Percentiles rank a stretch among this genome's conserved stretches.
These are phyloP conservation scores for Pseudopediastrum boryanum DNA, from an alignment of 139 green algal species.

Conservation along the genomic window DNA sequence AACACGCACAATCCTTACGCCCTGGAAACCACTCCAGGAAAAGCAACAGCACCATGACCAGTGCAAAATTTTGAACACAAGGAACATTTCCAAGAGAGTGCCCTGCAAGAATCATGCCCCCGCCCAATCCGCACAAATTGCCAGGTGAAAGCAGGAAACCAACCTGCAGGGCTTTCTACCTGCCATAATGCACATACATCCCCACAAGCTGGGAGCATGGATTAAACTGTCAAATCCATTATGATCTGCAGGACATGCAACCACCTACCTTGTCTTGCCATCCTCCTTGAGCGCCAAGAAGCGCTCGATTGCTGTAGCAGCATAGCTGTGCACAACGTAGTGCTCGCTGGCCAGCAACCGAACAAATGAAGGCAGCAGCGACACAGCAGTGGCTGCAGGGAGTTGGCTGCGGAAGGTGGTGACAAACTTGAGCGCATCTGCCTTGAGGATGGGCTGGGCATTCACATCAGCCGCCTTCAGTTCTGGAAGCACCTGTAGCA, in stretches of 20 bases:
- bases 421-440: slow-evolving; percentile 96
- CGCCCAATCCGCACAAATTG: too few relatives aligned
- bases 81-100: too few relatives aligned
- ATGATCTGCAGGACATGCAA: background rate
- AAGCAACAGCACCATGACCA: too few relatives aligned
- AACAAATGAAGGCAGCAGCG: slow-evolving; percentile 64
- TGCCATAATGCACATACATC: too few relatives aligned
- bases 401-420: slow-evolving; percentile 90
- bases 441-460: slow-evolving; percentile 85
- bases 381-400: slow-evolving; percentile 59
- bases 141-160: too few relatives aligned
- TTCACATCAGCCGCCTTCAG: slow-evolving; percentile 69
- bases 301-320: slow-evolving; percentile 88
- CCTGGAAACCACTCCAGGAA: too few relatives aligned
- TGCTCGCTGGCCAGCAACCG: slow-evolving; percentile 64
- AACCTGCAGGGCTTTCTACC: too few relatives aligned
- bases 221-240: too few relatives aligned
- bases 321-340: slow-evolving; percentile 98
- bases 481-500: slow-evolving; percentile 78
- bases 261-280: slow-evolving; percentile 26
- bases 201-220: too few relatives aligned
- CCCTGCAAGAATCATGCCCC: too few relatives aligned
- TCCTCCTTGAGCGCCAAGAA: slow-evolving; percentile 76
- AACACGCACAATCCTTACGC: too few relatives aligned
- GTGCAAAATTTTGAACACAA: too few relatives aligned